Percentiles rank a stretch among this genome's conserved stretches.
phyloP scores from a whole-genome alignment of 2,329 filamentous ascomycete genomes.

The Conoideocrella luteorostrata region DNA sequence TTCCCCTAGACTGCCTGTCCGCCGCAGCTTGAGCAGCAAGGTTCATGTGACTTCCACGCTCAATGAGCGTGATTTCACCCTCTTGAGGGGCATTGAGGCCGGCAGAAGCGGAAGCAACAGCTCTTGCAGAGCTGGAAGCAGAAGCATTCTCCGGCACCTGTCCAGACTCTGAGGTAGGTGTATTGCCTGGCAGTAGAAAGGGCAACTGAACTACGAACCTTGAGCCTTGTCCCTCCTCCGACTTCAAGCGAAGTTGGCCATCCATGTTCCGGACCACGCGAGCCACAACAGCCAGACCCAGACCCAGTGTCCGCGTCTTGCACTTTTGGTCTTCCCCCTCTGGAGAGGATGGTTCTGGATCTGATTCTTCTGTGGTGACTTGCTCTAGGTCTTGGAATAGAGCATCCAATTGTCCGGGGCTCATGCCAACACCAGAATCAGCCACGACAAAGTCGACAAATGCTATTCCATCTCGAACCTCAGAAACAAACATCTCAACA shows the following conservation, averaged over 20 bases:
- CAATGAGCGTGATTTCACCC: conserved; percentile 57
- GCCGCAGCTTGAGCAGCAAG: conserved; percentile 11
- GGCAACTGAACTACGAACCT: conserved; percentile 75
- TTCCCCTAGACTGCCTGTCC: conserved; percentile 9
- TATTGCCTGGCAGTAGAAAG: conserved; percentile 54
- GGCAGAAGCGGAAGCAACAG: conserved; percentile 15
- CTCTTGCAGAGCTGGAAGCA: conserved; percentile 9
- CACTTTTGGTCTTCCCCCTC: conserved; percentile 22
- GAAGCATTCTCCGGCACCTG: conserved; percentile 3
- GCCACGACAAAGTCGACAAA: conserved; percentile 68
- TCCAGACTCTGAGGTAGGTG: conserved; percentile 17
- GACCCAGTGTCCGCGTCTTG: conserved; percentile 53
- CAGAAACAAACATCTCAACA: conserved; percentile 61
- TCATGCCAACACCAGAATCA: conserved; percentile 73
- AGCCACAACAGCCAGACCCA: conserved; percentile 84
- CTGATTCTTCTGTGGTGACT: conserved; percentile 41
- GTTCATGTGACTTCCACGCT: conserved; percentile 30
- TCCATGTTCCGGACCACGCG: conserved; percentile 86
- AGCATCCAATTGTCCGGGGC: conserved; percentile 48
- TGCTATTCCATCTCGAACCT: conserved; percentile 45
- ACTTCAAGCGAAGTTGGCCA: conserved; percentile 77
- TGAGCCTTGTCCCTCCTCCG: conserved; percentile 74
- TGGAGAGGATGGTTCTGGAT: conserved; percentile 20
- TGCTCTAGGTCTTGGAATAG: conserved; percentile 55
- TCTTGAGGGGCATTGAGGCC: conserved; percentile 25